Base-by-base conservation (phyloP, 805 yeast species). In the Priceomyces fermenticarens region DNA sequence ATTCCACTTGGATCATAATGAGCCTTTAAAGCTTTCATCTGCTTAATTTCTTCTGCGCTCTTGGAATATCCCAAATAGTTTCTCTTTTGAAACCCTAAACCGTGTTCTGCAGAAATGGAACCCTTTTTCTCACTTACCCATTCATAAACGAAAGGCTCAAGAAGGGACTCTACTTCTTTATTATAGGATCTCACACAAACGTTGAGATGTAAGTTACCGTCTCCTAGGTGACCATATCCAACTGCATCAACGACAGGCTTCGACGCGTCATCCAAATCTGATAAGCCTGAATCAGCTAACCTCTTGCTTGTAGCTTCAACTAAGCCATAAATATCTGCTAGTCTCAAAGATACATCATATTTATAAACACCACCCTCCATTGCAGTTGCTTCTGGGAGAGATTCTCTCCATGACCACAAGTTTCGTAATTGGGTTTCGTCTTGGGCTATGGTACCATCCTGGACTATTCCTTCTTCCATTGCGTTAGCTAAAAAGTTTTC, bases 221-320 rank as follows among this genome's bases (percentile, higher is more conserved):
- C 99, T 42, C 99, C 99, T 54, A 93, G 78, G 58, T 93, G 99
- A n/a, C 99, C 99, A 56, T 91, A 93, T 0, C 99, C 99, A 49
- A 91, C 82, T 9, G 95, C 95, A 45, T 80, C 84, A 40, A 88
- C 83, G 2, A 87, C 97, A 2, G 97, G 96, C 60, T 74, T 76
- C 3, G 75, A 71, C 32, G 77, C 84, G 27, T 81, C 78, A 35
- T 75, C 79, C 32, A 65, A 38, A 40, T 85, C 87, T 15, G 82
- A 65, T 40, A 91, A 65, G 2, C 76, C 81, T 25, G 75, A 73
- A 27, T 72, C 79, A 2, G 45, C 54, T 47, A 93, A 70, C 52
- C 77, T 77, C 34, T 63, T 79, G 50, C 83, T 78, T n/a, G 83
- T 81, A 5, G 84, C 95, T 35, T 80, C 85, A 15, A 91, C 96